Evolutionary conservation across 2,329 filamentous ascomycete species (phyloP), one percentile per base, ranked within the genome.

Genomic region (Curvularia sp.): DNA sequence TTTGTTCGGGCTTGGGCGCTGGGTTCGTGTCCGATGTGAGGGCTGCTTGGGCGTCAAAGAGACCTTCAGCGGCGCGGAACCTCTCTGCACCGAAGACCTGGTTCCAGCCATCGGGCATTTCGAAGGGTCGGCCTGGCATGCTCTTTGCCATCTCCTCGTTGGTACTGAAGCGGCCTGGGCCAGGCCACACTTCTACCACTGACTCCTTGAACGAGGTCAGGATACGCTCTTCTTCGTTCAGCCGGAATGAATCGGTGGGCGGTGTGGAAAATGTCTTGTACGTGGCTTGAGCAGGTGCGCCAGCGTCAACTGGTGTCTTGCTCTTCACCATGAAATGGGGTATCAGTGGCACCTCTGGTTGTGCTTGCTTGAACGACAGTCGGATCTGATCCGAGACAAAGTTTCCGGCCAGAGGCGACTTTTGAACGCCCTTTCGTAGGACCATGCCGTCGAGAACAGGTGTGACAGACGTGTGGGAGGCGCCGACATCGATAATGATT

Each of bases 131-230:
- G 41, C 92, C 91, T 0, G 92, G 91, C 64, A 88, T 87, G 44
- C 80, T 84, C 75, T 86, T 89, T 57, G 89, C 88, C 48, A 87
- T 83, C 42, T 97, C 93, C 73, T 95, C 88, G 74, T 94, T 96
- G 5, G 81, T 67, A 73, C 76, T 77, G 69, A 92, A 87, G 61
- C 88, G 85, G 58, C 89, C 89, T 0, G 91, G 91, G 0, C 92
- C 92, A 26, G 88, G 86, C 94, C 95, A 99, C 13, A 94, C 88
- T 79, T 97, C 93, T 28, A 98, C 93, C 15, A 97, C 92, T 18
- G 91, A 96, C 80, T 99, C 96, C 81, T 99, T 99, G 86, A 96
- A 99, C 76, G 97, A 93, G 38, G 92, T 93, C 57, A 99, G 81
- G 42, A 97, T 89, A 53, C 94, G 91, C 77, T 98, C 95, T 81